These are phyloP conservation scores for Eutrema heterophyllum DNA, from an alignment of 345 rosid genomes.

Conservation along the genomic window DNA sequence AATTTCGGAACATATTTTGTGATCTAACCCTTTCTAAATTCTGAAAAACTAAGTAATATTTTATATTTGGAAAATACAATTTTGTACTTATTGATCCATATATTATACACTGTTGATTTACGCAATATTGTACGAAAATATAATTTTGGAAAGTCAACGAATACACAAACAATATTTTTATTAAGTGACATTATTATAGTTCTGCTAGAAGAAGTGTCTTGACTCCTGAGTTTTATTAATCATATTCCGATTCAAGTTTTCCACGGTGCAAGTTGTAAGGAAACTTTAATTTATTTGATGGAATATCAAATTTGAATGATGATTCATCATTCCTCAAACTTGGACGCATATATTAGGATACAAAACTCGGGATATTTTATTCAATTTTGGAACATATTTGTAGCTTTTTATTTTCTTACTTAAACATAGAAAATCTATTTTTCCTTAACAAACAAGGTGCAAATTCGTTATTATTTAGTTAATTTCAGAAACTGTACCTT, in stretches of 20 bases:
- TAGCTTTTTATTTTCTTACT: not conserved
- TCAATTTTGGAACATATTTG: not conserved
- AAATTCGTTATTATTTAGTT: not conserved
- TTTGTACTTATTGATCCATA: too few relatives aligned
- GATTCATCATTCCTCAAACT: not conserved
- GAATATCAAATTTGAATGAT: not conserved
- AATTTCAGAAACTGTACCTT: not conserved
- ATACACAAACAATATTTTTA: too few relatives aligned
- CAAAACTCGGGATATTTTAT: not conserved
- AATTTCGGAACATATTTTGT: not conserved
- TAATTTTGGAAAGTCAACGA: too few relatives aligned
- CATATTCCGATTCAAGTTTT: not conserved
- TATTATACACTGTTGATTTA: too few relatives aligned
- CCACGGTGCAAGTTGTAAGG: not conserved
- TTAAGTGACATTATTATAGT: too few relatives aligned
- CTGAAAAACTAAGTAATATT: too few relatives aligned
- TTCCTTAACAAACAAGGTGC: not conserved
- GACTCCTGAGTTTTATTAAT: not conserved
- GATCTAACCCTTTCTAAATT: too few relatives aligned
- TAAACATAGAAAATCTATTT: not conserved
- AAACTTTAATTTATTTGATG: not conserved
- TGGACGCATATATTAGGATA: not conserved
- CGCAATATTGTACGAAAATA: too few relatives aligned
- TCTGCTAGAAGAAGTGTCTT: not conserved
- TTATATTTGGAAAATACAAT: too few relatives aligned